These are phyloP conservation scores for Podaxis sp. DNA, from an alignment of 768 basidiomycete species.

Conservation along the genomic window DNA sequence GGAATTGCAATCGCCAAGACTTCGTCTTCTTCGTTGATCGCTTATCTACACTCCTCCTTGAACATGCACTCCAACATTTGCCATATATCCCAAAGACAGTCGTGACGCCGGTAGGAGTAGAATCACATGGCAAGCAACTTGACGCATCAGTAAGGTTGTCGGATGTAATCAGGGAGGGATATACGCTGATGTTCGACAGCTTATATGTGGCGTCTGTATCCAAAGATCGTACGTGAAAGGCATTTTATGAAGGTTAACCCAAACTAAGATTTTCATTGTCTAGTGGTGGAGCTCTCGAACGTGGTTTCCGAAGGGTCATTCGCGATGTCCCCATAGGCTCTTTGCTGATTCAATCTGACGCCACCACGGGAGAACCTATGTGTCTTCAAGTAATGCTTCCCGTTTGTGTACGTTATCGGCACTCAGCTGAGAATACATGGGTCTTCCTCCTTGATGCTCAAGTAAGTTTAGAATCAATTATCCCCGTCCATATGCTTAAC, in stretches of 20 bases:
- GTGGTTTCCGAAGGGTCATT: constrained; percentile 86
- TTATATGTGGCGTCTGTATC: constrained; percentile 87
- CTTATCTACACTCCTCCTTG: constrained; percentile 79
- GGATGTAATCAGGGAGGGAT: not conserved
- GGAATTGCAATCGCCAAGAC: constrained; percentile 70
- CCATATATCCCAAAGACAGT: constrained; percentile 66
- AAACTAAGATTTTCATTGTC: not conserved
- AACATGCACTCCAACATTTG: constrained; percentile 81
- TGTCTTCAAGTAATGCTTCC: constrained; percentile 85
- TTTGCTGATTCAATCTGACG: constrained; percentile 87
- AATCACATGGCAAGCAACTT: constrained; percentile 60
- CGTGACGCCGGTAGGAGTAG: constrained; percentile 62
- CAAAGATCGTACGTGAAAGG: constrained; percentile 69
- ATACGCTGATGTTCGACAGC: constrained; percentile 33
- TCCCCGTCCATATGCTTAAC: not conserved
- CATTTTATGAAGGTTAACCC: not conserved
- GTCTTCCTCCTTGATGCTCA: constrained; percentile 93
- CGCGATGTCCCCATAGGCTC: constrained; percentile 87
- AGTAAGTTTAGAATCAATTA: constrained; percentile 36
- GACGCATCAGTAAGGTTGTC: constrained; percentile 50
- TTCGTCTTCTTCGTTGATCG: constrained; percentile 94
- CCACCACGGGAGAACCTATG: constrained; percentile 81
- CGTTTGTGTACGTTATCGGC: constrained; percentile 61
- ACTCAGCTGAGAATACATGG: constrained; percentile 66
- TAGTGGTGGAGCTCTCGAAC: constrained; percentile 88